These are phyloP conservation scores for Microsporum ferrugineum DNA, from an alignment of 2,329 filamentous ascomycete genomes.

Conservation along the genomic window DNA sequence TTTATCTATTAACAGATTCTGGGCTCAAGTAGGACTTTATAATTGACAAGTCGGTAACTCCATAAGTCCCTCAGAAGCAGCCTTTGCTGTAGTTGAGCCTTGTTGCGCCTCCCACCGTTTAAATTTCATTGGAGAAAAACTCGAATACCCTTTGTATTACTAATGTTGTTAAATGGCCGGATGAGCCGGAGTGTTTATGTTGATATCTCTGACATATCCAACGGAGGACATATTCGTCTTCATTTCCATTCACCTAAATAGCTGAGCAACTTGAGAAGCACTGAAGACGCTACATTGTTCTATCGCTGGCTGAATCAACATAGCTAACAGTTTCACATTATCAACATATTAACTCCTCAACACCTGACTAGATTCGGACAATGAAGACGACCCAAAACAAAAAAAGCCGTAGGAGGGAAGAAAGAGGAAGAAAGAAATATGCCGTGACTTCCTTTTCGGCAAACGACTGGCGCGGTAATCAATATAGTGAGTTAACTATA, in stretches of 20 bases:
- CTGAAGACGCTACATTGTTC: neutral
- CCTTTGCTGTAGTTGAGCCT: too few species aligned
- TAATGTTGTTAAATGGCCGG: neutral
- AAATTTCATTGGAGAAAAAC: too few species aligned
- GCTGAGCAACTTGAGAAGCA: neutral
- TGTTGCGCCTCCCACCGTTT: too few species aligned
- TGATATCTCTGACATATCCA: neutral
- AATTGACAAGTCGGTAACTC: too few species aligned
- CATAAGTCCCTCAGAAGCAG: too few species aligned
- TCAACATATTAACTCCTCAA: neutral
- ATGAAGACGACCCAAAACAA: neutral
- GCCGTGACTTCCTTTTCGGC: neutral
- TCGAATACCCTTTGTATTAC: too few species aligned
- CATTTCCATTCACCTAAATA: too few species aligned
- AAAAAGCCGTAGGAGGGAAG: neutral
- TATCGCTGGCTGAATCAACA: neutral
- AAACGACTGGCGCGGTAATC: neutral
- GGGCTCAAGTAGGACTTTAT: too few species aligned
- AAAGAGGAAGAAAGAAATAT: neutral
- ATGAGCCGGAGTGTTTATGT: neutral
- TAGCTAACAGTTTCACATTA: neutral
- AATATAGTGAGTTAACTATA: neutral
- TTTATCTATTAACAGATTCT: too few species aligned
- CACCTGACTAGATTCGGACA: neutral
- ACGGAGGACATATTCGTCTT: neutral